phyloP scores from a whole-genome alignment of 495 filamentous ascomycete species.

The Penicillium parvum region DNA sequence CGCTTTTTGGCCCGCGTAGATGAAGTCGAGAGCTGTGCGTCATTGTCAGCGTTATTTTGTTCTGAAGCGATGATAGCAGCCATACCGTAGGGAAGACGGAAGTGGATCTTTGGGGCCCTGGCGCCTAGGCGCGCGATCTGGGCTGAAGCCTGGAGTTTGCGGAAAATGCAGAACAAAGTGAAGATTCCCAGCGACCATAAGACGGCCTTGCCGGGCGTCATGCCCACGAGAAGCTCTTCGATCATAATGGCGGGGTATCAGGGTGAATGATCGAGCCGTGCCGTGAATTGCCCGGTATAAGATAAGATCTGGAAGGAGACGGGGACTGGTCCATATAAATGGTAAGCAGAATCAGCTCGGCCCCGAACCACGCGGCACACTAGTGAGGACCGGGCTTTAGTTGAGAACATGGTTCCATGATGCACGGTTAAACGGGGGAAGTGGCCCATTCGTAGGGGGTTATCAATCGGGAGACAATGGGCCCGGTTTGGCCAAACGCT shows the following conservation, averaged over 20 bases:
- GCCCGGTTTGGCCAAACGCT: constrained; percentile 3
- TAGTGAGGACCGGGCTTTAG: not conserved
- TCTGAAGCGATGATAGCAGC: not conserved
- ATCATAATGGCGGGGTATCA: constrained; percentile 27
- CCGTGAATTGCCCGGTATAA: not conserved
- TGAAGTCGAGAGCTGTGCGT: constrained; percentile 57
- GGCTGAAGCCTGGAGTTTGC: constrained; percentile 28
- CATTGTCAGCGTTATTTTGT: constrained; percentile 3
- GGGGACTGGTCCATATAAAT: not conserved
- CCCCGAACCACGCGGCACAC: constrained; percentile 3
- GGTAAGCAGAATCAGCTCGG: not conserved
- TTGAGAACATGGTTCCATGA: not conserved
- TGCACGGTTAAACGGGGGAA: not conserved
- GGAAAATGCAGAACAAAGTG: constrained; percentile 21
- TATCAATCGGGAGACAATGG: constrained; percentile 6
- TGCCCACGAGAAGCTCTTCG: constrained; percentile 26
- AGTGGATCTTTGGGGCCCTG: constrained; percentile 30
- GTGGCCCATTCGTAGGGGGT: constrained; percentile 3
- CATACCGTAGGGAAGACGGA: constrained; percentile 36
- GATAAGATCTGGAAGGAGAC: not conserved
- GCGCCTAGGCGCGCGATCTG: constrained; percentile 34
- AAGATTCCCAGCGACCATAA: constrained; percentile 26
- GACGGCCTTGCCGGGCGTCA: constrained; percentile 23
- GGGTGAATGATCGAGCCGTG: not conserved
- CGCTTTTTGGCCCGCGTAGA: constrained; percentile 48